Conservation (phyloP, 768 basidiomycete species). For the Rhodotorula diobovata region DNA sequence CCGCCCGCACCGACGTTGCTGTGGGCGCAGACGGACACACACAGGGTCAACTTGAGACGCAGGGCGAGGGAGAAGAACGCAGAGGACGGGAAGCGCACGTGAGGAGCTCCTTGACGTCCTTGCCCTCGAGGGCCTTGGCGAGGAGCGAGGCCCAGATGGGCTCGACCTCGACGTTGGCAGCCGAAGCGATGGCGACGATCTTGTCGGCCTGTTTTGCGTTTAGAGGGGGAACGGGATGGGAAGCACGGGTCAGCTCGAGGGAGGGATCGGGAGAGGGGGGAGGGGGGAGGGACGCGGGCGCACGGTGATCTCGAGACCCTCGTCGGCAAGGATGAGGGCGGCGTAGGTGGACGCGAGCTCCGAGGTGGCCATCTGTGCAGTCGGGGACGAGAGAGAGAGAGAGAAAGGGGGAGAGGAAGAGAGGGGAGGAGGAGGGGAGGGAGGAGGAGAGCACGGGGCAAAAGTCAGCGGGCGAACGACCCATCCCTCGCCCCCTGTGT, state of each 20-base stretch:
- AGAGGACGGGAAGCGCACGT: conserved; percentile 47
- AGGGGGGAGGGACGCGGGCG: conserved; percentile 51
- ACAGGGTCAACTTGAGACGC: no score
- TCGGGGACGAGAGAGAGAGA: background rate
- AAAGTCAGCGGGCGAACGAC: background rate
- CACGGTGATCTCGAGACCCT: conserved; percentile 93
- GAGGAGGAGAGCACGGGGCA: background rate
- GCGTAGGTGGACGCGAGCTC: conserved; percentile 95
- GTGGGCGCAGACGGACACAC: background rate
- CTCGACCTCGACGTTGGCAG: conserved; percentile 81
- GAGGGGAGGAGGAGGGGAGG: background rate
- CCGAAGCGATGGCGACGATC: conserved; percentile 74
- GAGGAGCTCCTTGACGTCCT: conserved; percentile 92
- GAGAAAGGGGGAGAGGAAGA: background rate
- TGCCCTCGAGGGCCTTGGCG: conserved; percentile 95
- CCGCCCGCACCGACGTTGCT: conserved; percentile 86
- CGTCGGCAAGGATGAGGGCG: conserved; percentile 96
- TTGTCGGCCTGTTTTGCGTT: conserved; percentile 68
- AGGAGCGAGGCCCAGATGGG: conserved; percentile 97
- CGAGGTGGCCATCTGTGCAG: conserved; percentile 50
- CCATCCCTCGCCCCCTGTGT: no score
- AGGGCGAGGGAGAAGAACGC: no score
- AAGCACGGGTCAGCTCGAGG: background rate
- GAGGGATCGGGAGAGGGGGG: background rate
- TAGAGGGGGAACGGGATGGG: background rate